Evolutionary conservation across 495 filamentous ascomycete genomes (phyloP).

Genomic region (Hypomontagnella monticulosa): DNA sequence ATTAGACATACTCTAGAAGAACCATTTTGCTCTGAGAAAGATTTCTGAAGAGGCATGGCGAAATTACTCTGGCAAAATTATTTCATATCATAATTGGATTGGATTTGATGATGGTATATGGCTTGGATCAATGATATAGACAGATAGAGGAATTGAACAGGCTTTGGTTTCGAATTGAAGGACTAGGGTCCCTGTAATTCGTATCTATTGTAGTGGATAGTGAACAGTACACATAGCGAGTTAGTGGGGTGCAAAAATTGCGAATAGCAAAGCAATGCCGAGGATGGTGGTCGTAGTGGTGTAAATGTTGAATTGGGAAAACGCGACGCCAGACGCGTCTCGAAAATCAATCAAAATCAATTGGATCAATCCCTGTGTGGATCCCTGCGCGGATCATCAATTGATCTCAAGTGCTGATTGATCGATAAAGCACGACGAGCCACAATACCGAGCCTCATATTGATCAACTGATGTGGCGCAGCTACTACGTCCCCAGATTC

Average conservation of each 20-base stretch:
- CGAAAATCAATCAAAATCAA: slow-evolving; percentile 40
- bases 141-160: neutral
- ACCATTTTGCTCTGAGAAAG: slow-evolving; percentile 58
- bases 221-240: slow-evolving; percentile 1
- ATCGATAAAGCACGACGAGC: slow-evolving; percentile 36
- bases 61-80: slow-evolving; percentile 8
- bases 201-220: too few species aligned
- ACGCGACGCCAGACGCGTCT: slow-evolving; percentile 24
- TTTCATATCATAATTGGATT: slow-evolving; percentile 23
- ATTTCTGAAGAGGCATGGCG: slow-evolving; percentile 61
- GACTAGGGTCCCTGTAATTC: neutral
- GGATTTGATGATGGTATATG: neutral
- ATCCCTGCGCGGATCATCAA: too few species aligned
- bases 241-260: slow-evolving; percentile 5
- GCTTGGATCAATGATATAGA: neutral
- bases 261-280: slow-evolving; percentile 24
- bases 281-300: neutral
- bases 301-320: neutral
- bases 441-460: slow-evolving; percentile 6
- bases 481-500: too few species aligned
- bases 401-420: too few species aligned
- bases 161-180: slow-evolving; percentile 7
- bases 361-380: too few species aligned
- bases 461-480: neutral
- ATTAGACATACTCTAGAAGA: slow-evolving; percentile 38